Conservation (phyloP, 2,329 filamentous ascomycete genomes). For the Talaromyces amestolkiae region DNA sequence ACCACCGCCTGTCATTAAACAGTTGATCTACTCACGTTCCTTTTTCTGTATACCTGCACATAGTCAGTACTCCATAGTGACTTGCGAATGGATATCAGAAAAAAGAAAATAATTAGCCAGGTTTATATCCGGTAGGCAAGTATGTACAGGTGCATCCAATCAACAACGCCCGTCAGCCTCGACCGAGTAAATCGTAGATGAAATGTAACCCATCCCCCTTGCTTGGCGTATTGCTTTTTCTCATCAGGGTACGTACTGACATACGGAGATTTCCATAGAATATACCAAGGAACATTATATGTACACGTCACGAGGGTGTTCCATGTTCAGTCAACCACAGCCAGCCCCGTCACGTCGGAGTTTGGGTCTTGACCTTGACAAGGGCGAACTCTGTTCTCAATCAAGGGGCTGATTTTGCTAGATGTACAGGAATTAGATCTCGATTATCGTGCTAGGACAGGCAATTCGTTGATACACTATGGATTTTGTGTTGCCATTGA, state of each 20-base stretch:
- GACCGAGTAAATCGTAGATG: background rate
- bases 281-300: background rate
- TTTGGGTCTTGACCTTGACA: background rate
- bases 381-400: background rate
- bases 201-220: constrained; percentile 10
- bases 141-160: background rate
- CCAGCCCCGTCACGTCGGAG: background rate
- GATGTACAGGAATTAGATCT: background rate
- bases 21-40: background rate
- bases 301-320: constrained; percentile 13
- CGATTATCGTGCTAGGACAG: background rate
- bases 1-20: background rate
- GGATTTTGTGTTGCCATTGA: background rate
- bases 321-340: background rate
- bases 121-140: background rate
- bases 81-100: background rate
- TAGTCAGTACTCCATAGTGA: background rate
- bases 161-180: background rate
- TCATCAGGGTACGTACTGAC: background rate
- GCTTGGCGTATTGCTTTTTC: constrained; percentile 9
- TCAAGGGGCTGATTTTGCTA: background rate
- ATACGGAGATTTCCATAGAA: background rate
- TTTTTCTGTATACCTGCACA: background rate
- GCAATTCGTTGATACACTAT: background rate
- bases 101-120: background rate